A percentile compares a stretch with the other conserved stretches of the same genome.
Conservation (phyloP, 2,329 filamentous ascomycete species). For the Fusarium succisae region DNA sequence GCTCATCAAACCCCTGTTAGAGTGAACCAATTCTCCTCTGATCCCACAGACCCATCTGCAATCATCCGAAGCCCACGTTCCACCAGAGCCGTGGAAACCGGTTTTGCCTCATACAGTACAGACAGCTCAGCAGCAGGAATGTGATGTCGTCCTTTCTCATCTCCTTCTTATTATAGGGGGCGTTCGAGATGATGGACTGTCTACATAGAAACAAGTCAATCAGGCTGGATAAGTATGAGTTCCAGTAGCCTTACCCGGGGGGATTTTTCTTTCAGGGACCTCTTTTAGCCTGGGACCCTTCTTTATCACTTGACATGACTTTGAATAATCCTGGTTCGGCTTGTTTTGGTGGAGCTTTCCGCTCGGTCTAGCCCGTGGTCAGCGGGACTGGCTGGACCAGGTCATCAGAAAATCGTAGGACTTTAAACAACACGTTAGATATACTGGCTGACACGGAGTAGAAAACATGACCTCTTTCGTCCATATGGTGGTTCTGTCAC, state of each 20-base stretch:
- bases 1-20: conserved; percentile 3
- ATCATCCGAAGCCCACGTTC: conserved; percentile 32
- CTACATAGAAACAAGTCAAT: neutral
- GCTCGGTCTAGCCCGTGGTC: conserved; percentile 35
- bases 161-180: neutral
- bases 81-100: conserved; percentile 33
- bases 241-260: neutral
- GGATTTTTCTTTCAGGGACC: neutral
- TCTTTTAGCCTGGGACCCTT: conserved; percentile 1
- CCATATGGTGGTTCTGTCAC: neutral
- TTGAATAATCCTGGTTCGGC: conserved; percentile 10
- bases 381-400: conserved; percentile 27
- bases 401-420: conserved; percentile 25
- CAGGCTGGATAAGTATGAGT: neutral
- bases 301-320: conserved; percentile 16
- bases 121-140: neutral
- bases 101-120: conserved; percentile 31
- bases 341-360: conserved; percentile 34
- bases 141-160: neutral
- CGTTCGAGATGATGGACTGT: neutral
- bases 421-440: neutral
- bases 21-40: conserved; percentile 19
- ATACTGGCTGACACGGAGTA: neutral
- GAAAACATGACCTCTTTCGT: neutral
- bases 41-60: conserved; percentile 35